These are phyloP conservation scores for Bryum argenteum DNA, from an alignment of 225 moss, liverwort and hornwort genomes.

Conservation along the genomic window DNA sequence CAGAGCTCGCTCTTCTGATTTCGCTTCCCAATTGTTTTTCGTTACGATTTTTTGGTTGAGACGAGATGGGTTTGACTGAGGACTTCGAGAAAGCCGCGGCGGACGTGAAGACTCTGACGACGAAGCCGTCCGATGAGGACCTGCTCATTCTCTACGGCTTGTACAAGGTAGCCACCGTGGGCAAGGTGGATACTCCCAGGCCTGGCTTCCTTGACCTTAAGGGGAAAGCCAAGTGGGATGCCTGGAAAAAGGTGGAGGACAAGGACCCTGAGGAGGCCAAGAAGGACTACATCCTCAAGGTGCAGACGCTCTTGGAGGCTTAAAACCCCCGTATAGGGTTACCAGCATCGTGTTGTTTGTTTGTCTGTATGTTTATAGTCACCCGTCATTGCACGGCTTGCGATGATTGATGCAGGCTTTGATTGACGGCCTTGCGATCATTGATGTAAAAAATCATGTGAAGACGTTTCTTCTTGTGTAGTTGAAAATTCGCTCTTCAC, in stretches of 20 bases:
- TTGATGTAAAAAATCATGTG: constrained; percentile 32
- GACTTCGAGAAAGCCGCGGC: constrained; percentile 81
- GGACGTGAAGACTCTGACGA: constrained; percentile 64
- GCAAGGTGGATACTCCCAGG: constrained; percentile 57
- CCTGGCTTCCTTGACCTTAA: constrained; percentile 73
- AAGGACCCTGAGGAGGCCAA: constrained; percentile 70
- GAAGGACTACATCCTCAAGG: constrained; percentile 85
- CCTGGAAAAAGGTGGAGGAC: constrained; percentile 86
- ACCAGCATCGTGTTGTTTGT: not conserved
- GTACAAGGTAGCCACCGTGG: constrained; percentile 77
- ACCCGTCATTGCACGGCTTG: not conserved
- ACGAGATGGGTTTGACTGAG: constrained; percentile 58
- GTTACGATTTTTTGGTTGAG: not conserved
- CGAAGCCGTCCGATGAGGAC: constrained; percentile 62
- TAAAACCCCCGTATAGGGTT: constrained; percentile 36
- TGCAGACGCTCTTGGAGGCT: constrained; percentile 73
- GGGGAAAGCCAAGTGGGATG: constrained; percentile 90
- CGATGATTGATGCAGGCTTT: constrained; percentile 5
- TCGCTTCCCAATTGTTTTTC: not conserved
- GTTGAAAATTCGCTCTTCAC: constrained; percentile 7
- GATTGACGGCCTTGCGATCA: not conserved
- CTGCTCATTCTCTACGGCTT: constrained; percentile 74
- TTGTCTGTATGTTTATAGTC: constrained; percentile 22
- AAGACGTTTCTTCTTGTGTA: constrained; percentile 23
- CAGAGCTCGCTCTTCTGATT: not conserved